Evolutionary conservation across 805 yeast genomes (phyloP).

Genomic region (Metschnikowia corniflorae): DNA sequence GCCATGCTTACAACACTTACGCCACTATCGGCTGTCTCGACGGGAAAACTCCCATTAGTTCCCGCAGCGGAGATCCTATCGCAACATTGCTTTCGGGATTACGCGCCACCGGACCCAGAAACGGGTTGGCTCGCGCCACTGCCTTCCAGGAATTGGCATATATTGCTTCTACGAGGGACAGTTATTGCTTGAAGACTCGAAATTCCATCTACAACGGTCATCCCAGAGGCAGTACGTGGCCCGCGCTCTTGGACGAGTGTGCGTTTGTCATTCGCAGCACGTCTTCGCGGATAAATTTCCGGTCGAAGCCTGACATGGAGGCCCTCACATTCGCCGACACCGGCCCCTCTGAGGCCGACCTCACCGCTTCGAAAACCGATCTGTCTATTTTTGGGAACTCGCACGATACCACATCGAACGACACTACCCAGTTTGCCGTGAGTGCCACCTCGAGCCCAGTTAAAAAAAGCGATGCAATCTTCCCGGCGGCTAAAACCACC

Average conservation of each 20-base stretch:
- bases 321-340: slow-evolving; percentile 22
- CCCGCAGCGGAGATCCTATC: slow-evolving; percentile 57
- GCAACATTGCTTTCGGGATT: slow-evolving; percentile 64
- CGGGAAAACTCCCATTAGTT: slow-evolving; percentile 58
- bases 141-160: slow-evolving; percentile 77
- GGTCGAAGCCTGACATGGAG: slow-evolving; percentile 29
- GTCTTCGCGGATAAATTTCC: slow-evolving; percentile 39
- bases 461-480: slow-evolving; percentile 3
- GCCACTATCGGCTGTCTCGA: slow-evolving; percentile 70
- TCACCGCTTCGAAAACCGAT: neutral
- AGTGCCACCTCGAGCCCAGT: slow-evolving; percentile 15
- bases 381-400: slow-evolving; percentile 38
- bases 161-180: slow-evolving; percentile 46
- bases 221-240: slow-evolving; percentile 48
- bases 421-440: slow-evolving; percentile 13
- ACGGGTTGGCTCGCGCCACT: slow-evolving; percentile 44
- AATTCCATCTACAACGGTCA: slow-evolving; percentile 50
- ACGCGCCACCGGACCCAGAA: slow-evolving; percentile 42
- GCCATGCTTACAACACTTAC: slow-evolving; percentile 59
- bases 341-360: slow-evolving; percentile 8
- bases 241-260: slow-evolving; percentile 58
- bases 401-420: slow-evolving; percentile 7
- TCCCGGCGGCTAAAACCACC: neutral
- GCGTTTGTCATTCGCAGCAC: slow-evolving; percentile 49
- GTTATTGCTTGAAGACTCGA: slow-evolving; percentile 44